Base-by-base conservation (phyloP, 805 yeast species). In the Lipomyces lipofer region DNA sequence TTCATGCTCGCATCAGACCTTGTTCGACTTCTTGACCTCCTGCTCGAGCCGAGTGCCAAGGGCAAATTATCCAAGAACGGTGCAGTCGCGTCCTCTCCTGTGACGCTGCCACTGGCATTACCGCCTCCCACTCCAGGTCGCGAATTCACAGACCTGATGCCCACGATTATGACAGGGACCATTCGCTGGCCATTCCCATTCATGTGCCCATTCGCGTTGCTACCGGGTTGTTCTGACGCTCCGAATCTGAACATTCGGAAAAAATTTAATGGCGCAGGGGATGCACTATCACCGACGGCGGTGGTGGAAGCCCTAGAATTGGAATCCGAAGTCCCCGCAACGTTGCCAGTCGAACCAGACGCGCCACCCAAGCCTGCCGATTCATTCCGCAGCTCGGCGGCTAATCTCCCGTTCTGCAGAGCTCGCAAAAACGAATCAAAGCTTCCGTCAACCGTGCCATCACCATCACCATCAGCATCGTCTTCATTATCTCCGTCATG, bases 131-230 rank as follows among this genome's bases (percentile, higher is more conserved):
- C n/a, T n/a, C n/a, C n/a, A n/a, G n/a, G n/a, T n/a, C n/a, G 27
- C 7, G 54, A 27, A 22, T 47, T 40, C 49, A 66, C 74, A 0
- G 80, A 75, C 7, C 82, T 66, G 21, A 79, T 75, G 4, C 82
- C 81, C 19, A 78, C 73, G 22, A 78, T 74, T 53, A 78, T 68
- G 2, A 79, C 78, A 0, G 83, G 83, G 2, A 78, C 71, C 29
- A 66, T 63, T 25, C 62, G 45, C 39, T 40, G 27, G 10, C 39
- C 50, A 32, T 51, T 47, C 19, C 44, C 33, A 19, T 47, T 30
- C 27, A 43, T 47, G 43, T 49, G 42, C 10, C 32, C 50, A 3
- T 43, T 28, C 13, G 48, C 57, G 17, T 46, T 51, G 43, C 66
- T 67, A 38, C 67, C 63, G 38, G 71, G 67, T 67, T 64, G 38